Evolutionary conservation across 2,329 filamentous ascomycete species (phyloP), one percentile per base, ranked within the genome.

Genomic region (Trichophyton verrucosum): DNA sequence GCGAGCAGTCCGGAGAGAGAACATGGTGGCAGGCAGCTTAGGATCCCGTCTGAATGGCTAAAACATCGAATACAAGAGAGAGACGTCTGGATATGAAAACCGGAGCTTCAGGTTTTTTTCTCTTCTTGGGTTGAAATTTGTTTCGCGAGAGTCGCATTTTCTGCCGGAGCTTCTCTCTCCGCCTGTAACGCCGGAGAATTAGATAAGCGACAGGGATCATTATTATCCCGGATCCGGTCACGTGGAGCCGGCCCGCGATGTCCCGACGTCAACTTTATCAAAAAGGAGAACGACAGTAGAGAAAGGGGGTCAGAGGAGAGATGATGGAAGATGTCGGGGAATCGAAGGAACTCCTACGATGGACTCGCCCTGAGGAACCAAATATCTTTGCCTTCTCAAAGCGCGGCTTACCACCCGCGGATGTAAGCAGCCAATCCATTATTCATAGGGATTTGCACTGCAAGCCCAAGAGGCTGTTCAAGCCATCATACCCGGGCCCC

Each of bases 1-100:
- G 64, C 73, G 73, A 65, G 71, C 72, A 64, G 74, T 71, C 69
- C 72, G 69, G 58, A 70, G 61, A 58, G 72, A 73, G 67, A 75
- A 75, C 74, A 76, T 76, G 58, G 67, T 75, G 58, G 58, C 55
- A 57, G 33, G n/a, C 8, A 42, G 55, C 20, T 56, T 36, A 30
- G 17, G 38, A 40, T 57, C 17, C 7, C 9, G 44, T 59, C 20
- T 27, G 24, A 24, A 46, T 11, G 40, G 8, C n/a, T 59, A 47
- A 30, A 46, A 30, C 58, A 60, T 40, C 27, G 24, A 53, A 53
- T 4, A 24, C 49, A 30, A 53, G 49, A 30, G 24, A 22, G 13
- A 24, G 49, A n/a, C 53, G 38, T 57, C 55, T 40, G 15, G 17
- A 38, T 38, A 57, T 38, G 20, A 22, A 57, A 13, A 17, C n/a